phyloP scores from a whole-genome alignment of 2,329 filamentous ascomycete species.

The Alternaria sp. region DNA sequence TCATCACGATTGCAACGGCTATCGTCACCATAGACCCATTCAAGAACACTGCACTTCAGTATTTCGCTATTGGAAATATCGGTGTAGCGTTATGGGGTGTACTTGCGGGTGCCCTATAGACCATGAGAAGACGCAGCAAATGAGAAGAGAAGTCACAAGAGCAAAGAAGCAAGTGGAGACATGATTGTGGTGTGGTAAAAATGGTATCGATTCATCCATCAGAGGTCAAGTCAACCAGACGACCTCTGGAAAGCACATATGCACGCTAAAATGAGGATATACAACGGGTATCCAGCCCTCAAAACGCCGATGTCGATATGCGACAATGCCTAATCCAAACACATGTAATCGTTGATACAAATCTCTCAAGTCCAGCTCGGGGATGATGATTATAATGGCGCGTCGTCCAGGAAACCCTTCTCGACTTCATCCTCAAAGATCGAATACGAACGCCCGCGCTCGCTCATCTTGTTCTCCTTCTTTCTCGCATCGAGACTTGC shows the following conservation, averaged over 20 bases:
- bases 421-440: conserved; percentile 19
- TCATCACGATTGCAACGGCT: not conserved
- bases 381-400: conserved; percentile 6
- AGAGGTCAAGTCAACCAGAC: not conserved
- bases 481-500: conserved; percentile 19
- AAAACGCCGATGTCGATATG: not conserved
- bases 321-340: not conserved
- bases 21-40: not conserved
- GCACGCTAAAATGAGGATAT: not conserved
- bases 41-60: not conserved
- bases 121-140: not conserved
- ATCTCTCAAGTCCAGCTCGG: not conserved
- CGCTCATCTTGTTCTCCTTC: conserved; percentile 2
- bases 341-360: not conserved
- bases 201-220: not conserved
- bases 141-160: not conserved
- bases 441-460: conserved; percentile 2
- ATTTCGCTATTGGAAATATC: not conserved
- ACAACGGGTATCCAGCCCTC: not conserved
- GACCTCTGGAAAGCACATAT: not conserved
- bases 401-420: conserved; percentile 17
- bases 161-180: not conserved
- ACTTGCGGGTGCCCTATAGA: not conserved
- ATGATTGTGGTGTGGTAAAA: not conserved
- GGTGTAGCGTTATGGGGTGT: not conserved